These are phyloP conservation scores for Dothistroma septosporum DNA, from an alignment of 2,329 filamentous ascomycete genomes.

Conservation along the genomic window DNA sequence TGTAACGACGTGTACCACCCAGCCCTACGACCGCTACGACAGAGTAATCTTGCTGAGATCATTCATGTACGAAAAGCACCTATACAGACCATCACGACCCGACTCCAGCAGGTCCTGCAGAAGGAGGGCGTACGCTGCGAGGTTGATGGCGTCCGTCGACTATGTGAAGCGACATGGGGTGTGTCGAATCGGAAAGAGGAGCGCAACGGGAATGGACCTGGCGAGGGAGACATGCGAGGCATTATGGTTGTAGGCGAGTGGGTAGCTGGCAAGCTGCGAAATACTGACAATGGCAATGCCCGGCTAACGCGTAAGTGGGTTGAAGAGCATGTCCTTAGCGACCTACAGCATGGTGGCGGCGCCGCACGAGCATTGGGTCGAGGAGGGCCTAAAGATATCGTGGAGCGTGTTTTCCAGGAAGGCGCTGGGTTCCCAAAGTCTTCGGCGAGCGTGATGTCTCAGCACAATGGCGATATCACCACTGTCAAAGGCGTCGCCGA, in stretches of 20 bases:
- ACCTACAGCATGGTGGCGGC: slow-evolving; percentile 66
- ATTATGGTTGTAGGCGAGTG: slow-evolving; percentile 85
- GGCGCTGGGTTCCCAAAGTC: slow-evolving; percentile 69
- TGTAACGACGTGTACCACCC: slow-evolving; percentile 97
- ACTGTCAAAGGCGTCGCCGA: slow-evolving; percentile 63
- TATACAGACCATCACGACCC: slow-evolving; percentile 75
- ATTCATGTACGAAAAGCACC: slow-evolving; percentile 87
- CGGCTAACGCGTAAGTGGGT: slow-evolving; percentile 71
- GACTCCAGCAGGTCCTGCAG: slow-evolving; percentile 79
- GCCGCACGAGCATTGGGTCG: slow-evolving; percentile 68
- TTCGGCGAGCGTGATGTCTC: slow-evolving; percentile 19
- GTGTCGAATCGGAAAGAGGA: slow-evolving; percentile 68
- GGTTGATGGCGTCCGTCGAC: slow-evolving; percentile 76
- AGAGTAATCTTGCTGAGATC: slow-evolving; percentile 79
- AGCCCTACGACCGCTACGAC: slow-evolving; percentile 78
- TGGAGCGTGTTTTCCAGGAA: slow-evolving; percentile 72
- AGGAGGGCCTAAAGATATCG: slow-evolving; percentile 69
- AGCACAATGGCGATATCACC: slow-evolving; percentile 18
- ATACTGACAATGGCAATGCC: slow-evolving; percentile 38
- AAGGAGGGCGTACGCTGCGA: slow-evolving; percentile 87
- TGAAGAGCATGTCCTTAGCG: slow-evolving; percentile 64
- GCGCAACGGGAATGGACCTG: slow-evolving; percentile 50
- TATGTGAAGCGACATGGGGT: slow-evolving; percentile 81
- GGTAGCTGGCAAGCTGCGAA: slow-evolving; percentile 68
- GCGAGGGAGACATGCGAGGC: slow-evolving; percentile 71